These are phyloP conservation scores for Cryptococcus jaspeensis DNA, from an alignment of 1,284 basidiomycete genomes.

Conservation along the genomic window DNA sequence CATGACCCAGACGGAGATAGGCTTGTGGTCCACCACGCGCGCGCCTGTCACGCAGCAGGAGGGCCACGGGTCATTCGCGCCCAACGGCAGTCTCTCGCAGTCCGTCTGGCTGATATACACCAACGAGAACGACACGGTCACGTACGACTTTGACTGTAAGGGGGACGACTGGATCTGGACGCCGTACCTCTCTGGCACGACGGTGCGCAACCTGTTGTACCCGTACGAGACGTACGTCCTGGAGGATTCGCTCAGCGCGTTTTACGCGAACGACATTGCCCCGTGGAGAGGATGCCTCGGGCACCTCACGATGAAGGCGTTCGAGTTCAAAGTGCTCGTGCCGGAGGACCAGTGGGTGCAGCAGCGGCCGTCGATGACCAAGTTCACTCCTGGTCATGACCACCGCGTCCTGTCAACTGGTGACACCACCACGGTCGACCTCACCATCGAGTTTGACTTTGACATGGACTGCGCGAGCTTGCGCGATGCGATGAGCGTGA, in stretches of 20 bases:
- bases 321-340: conserved; percentile 77
- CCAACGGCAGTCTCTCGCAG: conserved; percentile 56
- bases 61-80: conserved; percentile 38
- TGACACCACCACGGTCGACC: conserved; percentile 59
- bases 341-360: conserved; percentile 65
- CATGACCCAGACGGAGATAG: conserved; percentile 72
- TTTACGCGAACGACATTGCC: conserved; percentile 61
- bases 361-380: conserved; percentile 69
- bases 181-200: conserved; percentile 63
- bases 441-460: conserved; percentile 75
- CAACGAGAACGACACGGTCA: conserved; percentile 72
- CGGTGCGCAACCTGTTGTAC: conserved; percentile 71
- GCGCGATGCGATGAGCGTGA: conserved; percentile 63
- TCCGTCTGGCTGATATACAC: conserved; percentile 78
- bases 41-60: conserved; percentile 61
- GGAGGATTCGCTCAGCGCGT: conserved; percentile 62
- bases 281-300: conserved; percentile 73
- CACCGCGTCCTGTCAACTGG: too few species aligned
- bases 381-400: conserved; percentile 81
- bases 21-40: conserved; percentile 76
- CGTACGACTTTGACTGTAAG: conserved; percentile 64
- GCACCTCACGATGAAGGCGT: conserved; percentile 67
- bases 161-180: conserved; percentile 67
- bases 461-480: conserved; percentile 71
- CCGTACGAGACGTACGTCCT: conserved; percentile 78